Base-by-base conservation (phyloP, 2,329 filamentous ascomycete genomes). In the Trichoderma gracile region DNA sequence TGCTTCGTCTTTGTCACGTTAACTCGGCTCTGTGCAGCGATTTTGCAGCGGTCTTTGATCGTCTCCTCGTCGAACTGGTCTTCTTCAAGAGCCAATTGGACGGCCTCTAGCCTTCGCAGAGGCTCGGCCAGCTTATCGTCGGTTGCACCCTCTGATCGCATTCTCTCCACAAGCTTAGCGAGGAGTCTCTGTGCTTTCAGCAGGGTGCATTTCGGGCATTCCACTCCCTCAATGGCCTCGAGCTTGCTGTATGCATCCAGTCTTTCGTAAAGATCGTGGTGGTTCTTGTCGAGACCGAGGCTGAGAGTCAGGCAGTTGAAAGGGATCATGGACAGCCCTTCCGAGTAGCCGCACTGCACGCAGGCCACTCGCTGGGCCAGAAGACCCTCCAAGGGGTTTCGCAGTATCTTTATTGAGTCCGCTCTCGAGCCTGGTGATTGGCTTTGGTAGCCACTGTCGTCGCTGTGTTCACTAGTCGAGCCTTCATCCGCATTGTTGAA, bases 291-390 rank as follows among this genome's bases (percentile, higher is more conserved):
- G 5, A 82, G 78, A 1, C 90, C 91, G 1, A 98, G 85, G 42
- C 89, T 92, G 0, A 98, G 85, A 0, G 94, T 97, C 53, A 98
- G 80, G 72, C 93, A 97, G 73, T 95, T 97, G 81, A 98, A 98
- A 0, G 93, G 92, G 21, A 92, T 96, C 78, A 98, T 86, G 1
- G 91, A 93, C 15, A 97, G 82, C 1, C 93, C 93, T 71, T 97
- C 93, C 0, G 92, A 93, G 77, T 91, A 90, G 8, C 92, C 92
- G 73, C 95, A 99, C 52, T 83, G 82, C 63, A 91, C 89, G 75
- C 95, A 99, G 0, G 91, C 91, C 1, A 98, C 93, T 45, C 93
- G 85, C 76, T 98, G 94, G 1, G 93, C 94, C 9, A 93, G 82
- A 21, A 96, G 79, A 0, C 95, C 95, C 74, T 98, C 93, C 1